Percentiles rank a stretch among this genome's conserved stretches.
These are phyloP conservation scores for Phaeolepiota aurea DNA, from an alignment of 768 basidiomycete genomes.

Conservation along the genomic window DNA sequence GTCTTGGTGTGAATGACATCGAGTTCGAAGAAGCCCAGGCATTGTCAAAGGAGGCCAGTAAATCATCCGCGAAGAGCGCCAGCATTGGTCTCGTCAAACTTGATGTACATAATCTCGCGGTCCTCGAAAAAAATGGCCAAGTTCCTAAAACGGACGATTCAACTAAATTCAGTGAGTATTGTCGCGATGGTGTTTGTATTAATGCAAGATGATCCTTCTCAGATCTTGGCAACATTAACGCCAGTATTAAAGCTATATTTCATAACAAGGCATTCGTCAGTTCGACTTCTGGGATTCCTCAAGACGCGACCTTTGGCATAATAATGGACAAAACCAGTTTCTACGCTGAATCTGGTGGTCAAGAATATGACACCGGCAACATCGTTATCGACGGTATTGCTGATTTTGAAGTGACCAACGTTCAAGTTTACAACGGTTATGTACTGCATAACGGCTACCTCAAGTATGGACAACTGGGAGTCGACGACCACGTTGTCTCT, in stretches of 20 bases:
- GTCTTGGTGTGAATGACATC: slow-evolving; percentile 72
- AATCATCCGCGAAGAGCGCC: slow-evolving; percentile 69
- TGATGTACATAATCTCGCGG: slow-evolving; percentile 91
- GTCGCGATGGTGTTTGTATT: neutral
- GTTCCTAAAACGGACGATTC: slow-evolving; percentile 93
- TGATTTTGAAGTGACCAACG: slow-evolving; percentile 90
- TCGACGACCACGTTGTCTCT: slow-evolving; percentile 78
- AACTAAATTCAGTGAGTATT: slow-evolving; percentile 74
- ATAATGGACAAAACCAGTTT: slow-evolving; percentile 91
- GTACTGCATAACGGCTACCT: slow-evolving; percentile 87
- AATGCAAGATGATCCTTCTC: neutral
- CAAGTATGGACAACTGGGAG: slow-evolving; percentile 76
- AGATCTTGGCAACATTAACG: slow-evolving; percentile 74
- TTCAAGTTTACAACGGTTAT: slow-evolving; percentile 93
- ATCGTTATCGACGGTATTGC: slow-evolving; percentile 87
- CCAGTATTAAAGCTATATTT: slow-evolving; percentile 79
- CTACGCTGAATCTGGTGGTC: slow-evolving; percentile 96
- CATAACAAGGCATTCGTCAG: slow-evolving; percentile 65
- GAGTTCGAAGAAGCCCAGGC: slow-evolving; percentile 89
- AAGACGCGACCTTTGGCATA: slow-evolving; percentile 69
- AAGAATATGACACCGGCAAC: slow-evolving; percentile 94
- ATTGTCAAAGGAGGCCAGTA: slow-evolving; percentile 86
- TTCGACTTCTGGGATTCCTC: slow-evolving; percentile 60
- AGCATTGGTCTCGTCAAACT: slow-evolving; percentile 70
- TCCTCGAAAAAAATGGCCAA: slow-evolving; percentile 64